Conservation (phyloP, 768 basidiomycete species). For the Fomitopsis serialis region DNA sequence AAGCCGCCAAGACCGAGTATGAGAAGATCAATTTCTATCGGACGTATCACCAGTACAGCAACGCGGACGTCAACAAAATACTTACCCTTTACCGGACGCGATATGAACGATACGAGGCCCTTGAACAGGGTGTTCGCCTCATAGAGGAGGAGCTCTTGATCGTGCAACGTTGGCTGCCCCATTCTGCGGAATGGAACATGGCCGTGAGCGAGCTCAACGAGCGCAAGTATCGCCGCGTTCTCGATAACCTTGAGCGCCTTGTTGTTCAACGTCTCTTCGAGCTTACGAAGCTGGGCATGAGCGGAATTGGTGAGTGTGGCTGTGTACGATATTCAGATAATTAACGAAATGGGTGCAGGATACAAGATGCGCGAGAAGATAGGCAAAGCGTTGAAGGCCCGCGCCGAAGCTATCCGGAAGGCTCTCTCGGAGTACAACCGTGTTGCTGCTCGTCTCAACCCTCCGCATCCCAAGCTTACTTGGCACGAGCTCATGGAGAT, state of each 20-base stretch:
- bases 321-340: not conserved
- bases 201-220: too few species aligned
- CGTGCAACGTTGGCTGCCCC: slow-evolving; percentile 11
- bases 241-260: slow-evolving; percentile 25
- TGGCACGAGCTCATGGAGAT: slow-evolving; percentile 11
- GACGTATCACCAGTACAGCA: too few species aligned
- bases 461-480: slow-evolving; percentile 7
- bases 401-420: slow-evolving; percentile 26
- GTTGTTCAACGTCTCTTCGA: slow-evolving; percentile 27
- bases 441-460: slow-evolving; percentile 15
- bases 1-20: not conserved
- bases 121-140: not conserved
- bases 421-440: slow-evolving; percentile 29
- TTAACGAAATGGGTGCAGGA: too few species aligned
- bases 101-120: not conserved
- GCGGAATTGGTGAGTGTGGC: slow-evolving; percentile 17
- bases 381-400: slow-evolving; percentile 25
- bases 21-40: too few species aligned
- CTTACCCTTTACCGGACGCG: not conserved
- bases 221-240: slow-evolving; percentile 15
- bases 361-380: slow-evolving; percentile 31
- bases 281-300: slow-evolving; percentile 21
- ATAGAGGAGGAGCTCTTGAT: slow-evolving; percentile 12
- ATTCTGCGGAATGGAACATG: not conserved
- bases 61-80: not conserved